phyloP scores from a whole-genome alignment of 179 eudicot species.

The Pouteria campechiana region DNA sequence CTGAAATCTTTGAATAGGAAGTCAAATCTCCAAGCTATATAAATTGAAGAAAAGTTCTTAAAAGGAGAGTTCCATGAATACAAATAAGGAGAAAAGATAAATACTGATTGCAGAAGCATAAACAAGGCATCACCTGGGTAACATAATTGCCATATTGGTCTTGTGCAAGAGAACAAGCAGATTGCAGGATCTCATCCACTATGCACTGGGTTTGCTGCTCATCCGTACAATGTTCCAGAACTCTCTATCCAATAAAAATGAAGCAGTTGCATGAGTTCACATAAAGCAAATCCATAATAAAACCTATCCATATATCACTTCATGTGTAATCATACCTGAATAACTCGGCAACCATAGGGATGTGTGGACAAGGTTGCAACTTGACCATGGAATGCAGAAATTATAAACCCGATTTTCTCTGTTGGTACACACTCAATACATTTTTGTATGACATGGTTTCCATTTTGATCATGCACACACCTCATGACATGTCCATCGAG shows the following conservation, averaged over 20 bases:
- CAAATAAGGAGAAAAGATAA: not conserved
- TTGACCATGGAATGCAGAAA: slow-evolving; percentile 67
- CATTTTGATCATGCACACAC: slow-evolving; percentile 93
- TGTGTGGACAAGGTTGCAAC: slow-evolving; percentile 75
- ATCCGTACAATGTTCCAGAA: slow-evolving; percentile 77
- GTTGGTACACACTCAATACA: slow-evolving; percentile 76
- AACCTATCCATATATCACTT: no score
- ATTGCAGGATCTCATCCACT: slow-evolving; percentile 82
- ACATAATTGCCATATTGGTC: slow-evolving; percentile 98
- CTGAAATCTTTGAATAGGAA: no score
- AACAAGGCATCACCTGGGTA: slow-evolving; percentile 84
- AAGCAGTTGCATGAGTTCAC: slow-evolving; percentile 3
- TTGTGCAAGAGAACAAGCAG: slow-evolving; percentile 71
- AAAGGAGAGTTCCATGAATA: not conserved
- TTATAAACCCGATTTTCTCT: slow-evolving; percentile 53
- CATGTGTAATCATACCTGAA: slow-evolving; percentile 42
- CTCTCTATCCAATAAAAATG: slow-evolving; percentile 40
- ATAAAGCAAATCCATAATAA: not conserved
- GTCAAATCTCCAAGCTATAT: no score
- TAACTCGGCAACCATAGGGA: slow-evolving; percentile 97
- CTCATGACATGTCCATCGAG: slow-evolving; percentile 81
- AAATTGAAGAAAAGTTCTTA: not conserved
- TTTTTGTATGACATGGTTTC: slow-evolving; percentile 90
- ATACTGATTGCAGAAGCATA: slow-evolving; percentile 2
- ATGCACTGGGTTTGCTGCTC: slow-evolving; percentile 54